These are phyloP conservation scores for Xylaria polymorpha DNA, from an alignment of 2,329 filamentous ascomycete species.

Conservation along the genomic window DNA sequence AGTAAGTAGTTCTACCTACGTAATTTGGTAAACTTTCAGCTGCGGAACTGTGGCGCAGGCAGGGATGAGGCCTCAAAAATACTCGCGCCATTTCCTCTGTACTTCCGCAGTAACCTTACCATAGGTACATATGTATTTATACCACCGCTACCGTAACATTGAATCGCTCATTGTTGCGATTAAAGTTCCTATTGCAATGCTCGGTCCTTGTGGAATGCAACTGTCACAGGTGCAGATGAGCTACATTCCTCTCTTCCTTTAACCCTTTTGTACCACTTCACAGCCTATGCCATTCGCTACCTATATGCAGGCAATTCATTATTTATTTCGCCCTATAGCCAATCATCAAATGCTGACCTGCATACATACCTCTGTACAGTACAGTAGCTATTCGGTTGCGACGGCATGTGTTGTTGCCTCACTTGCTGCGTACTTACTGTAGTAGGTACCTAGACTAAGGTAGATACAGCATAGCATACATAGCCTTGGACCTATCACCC, in stretches of 20 bases:
- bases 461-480: neutral
- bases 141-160: neutral
- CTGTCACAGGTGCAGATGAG: neutral
- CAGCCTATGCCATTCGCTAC: neutral
- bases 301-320: neutral
- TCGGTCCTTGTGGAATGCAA: neutral
- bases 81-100: no score
- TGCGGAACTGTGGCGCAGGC: conserved; percentile 15
- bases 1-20: neutral
- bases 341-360: neutral
- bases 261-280: neutral
- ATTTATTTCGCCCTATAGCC: neutral
- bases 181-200: neutral
- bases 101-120: no score
- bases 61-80: conserved; percentile 7
- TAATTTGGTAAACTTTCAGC: neutral
- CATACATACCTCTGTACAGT: no score
- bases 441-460: neutral
- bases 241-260: neutral
- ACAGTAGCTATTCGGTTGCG: neutral
- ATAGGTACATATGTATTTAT: no score
- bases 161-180: neutral
- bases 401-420: conserved; percentile 1
- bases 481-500: conserved; percentile 10
- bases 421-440: neutral